Conservation (phyloP, 768 basidiomycete genomes). For the Leucosporidium yakuticum region DNA sequence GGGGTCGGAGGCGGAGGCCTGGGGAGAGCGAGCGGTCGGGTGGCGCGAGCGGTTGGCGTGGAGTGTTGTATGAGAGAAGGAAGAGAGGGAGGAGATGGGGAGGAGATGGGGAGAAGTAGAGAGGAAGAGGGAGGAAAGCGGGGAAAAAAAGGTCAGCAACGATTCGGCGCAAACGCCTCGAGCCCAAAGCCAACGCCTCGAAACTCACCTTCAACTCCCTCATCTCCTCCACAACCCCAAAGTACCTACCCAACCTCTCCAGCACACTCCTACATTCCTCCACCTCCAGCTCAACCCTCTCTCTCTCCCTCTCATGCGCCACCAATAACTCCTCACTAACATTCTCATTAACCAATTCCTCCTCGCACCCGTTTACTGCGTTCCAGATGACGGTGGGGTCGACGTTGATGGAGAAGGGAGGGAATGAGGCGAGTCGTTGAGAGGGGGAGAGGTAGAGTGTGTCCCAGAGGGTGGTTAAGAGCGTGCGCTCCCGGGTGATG, state of each 20-base stretch:
- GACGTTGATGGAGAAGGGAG: slow-evolving; percentile 64
- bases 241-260: slow-evolving; percentile 73
- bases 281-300: slow-evolving; percentile 80
- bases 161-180: no score
- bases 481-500: slow-evolving; percentile 69
- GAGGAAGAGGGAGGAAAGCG: no score
- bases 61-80: not conserved
- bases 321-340: slow-evolving; percentile 49
- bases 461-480: slow-evolving; percentile 77
- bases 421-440: slow-evolving; percentile 65
- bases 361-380: slow-evolving; percentile 5
- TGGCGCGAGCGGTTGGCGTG: no score
- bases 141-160: no score
- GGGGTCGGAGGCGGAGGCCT: slow-evolving; percentile 70
- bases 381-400: slow-evolving; percentile 16
- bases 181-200: no score
- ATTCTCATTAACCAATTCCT: slow-evolving; percentile 25
- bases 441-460: slow-evolving; percentile 65
- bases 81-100: not conserved
- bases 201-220: slow-evolving; percentile 62
- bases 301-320: slow-evolving; percentile 80
- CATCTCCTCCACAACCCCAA: slow-evolving; percentile 82
- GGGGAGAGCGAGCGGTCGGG: no score
- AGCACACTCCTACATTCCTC: slow-evolving; percentile 71
- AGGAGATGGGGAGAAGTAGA: not conserved